Evolutionary conservation across 1,139 yeast species (phyloP).

Genomic region (Hanseniaspora sp.): DNA sequence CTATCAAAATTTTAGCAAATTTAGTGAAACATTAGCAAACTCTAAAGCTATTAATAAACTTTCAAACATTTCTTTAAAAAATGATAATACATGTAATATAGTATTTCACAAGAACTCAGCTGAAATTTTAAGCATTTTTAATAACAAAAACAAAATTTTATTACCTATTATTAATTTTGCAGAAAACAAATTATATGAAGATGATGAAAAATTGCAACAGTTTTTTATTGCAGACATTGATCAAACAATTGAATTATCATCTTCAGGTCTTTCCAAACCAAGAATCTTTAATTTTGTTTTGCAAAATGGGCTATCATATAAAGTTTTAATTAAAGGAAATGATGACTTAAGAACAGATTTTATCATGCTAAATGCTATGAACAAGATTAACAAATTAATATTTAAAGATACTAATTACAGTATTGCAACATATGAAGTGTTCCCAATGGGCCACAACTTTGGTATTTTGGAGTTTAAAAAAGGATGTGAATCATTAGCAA

Average conservation of each 20-base stretch:
- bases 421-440: constrained; percentile 76
- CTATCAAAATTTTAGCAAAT: not conserved
- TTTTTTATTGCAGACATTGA: not conserved
- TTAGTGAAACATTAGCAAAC: not conserved
- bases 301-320: constrained; percentile 48
- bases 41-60: not conserved
- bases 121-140: not conserved
- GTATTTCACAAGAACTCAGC: not conserved
- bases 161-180: constrained; percentile 1
- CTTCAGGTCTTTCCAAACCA: constrained; percentile 78
- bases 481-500: constrained; percentile 60
- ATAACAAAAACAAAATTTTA: not conserved
- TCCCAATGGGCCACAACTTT: constrained; percentile 77
- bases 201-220: not conserved
- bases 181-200: not conserved
- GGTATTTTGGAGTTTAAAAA: constrained; percentile 89
- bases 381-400: constrained; percentile 59
- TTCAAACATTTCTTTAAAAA: not conserved
- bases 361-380: constrained; percentile 94
- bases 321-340: constrained; percentile 61
- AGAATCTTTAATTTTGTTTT: constrained; percentile 52
- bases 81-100: not conserved
- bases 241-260: constrained; percentile 43
- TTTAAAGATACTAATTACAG: constrained; percentile 45
- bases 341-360: constrained; percentile 94